Evolutionary conservation across 2,329 filamentous ascomycete species (phyloP).

Genomic region (Aureobasidium subglaciale): DNA sequence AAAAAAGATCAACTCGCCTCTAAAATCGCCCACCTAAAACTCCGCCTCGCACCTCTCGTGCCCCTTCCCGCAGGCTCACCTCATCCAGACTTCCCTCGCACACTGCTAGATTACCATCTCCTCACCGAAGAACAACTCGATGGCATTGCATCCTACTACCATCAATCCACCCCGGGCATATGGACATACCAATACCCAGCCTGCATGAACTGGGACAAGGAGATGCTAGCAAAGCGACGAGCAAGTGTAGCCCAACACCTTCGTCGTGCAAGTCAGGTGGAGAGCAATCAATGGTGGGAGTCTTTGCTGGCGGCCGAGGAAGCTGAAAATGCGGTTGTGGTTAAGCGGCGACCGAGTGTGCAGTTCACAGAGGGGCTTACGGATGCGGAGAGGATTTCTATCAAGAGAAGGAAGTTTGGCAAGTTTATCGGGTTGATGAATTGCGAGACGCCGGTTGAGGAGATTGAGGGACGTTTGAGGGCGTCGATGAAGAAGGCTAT

Average conservation of each 20-base stretch:
- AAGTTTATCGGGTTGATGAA: constrained; percentile 66
- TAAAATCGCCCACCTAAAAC: constrained; percentile 60
- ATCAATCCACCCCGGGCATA: constrained; percentile 55
- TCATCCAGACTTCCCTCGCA: constrained; percentile 58
- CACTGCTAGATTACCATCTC: constrained; percentile 65
- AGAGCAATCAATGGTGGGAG: background rate
- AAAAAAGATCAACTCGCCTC: constrained; percentile 38
- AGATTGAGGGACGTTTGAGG: constrained; percentile 37
- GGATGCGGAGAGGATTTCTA: constrained; percentile 34
- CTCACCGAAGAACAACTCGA: constrained; percentile 66
- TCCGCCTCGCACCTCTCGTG: constrained; percentile 60
- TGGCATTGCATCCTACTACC: constrained; percentile 63
- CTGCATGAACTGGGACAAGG: constrained; percentile 53
- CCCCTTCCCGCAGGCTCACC: constrained; percentile 49
- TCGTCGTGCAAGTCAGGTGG: background rate
- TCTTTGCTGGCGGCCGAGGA: background rate
- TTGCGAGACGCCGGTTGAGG: constrained; percentile 47
- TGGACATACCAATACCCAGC: constrained; percentile 58
- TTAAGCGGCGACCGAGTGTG: background rate
- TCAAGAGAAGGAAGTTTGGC: constrained; percentile 64
- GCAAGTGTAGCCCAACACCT: background rate
- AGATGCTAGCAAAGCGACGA: background rate
- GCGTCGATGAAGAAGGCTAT: constrained; percentile 27
- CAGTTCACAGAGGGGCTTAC: constrained; percentile 23
- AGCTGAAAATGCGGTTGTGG: background rate